Conservation (phyloP, 208 protist species). For the Trypanosoma boissoni region DNA sequence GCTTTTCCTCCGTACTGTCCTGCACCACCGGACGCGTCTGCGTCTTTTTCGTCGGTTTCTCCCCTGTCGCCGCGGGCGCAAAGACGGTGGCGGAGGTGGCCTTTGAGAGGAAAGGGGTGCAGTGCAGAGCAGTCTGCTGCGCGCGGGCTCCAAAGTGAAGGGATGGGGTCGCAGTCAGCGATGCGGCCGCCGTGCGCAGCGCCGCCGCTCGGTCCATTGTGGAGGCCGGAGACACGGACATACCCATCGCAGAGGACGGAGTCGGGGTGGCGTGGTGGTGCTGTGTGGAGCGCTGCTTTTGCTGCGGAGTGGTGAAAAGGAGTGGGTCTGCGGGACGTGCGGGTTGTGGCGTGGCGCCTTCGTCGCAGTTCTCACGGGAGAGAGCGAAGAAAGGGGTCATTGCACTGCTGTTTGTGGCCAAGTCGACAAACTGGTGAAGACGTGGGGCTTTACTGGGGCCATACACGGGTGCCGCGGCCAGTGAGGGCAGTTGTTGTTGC, state of each 20-base stretch:
- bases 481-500: no score
- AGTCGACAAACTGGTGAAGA: constrained; percentile 63
- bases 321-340: neutral
- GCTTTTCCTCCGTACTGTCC: no score
- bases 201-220: constrained; percentile 3
- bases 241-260: constrained; percentile 28
- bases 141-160: no score
- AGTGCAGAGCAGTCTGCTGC: constrained; percentile 25
- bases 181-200: constrained; percentile 5
- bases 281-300: constrained; percentile 1
- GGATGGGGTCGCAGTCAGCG: constrained; percentile 6
- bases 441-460: constrained; percentile 27
- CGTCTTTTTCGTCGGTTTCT: neutral
- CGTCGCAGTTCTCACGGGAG: constrained; percentile 19
- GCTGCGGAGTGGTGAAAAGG: constrained; percentile 7
- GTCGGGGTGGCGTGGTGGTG: neutral
- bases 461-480: constrained; percentile 19
- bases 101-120: no score
- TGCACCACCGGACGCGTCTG: no score
- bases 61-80: constrained; percentile 20
- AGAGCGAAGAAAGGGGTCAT: constrained; percentile 50
- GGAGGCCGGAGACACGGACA: constrained; percentile 20
- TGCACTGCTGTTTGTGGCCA: constrained; percentile 35
- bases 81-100: constrained; percentile 18
- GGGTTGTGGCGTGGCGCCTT: neutral